A percentile compares a stretch with the other conserved stretches of the same genome.
phyloP scores from a whole-genome alignment of 495 filamentous ascomycete species.

The Cercophora samala region DNA sequence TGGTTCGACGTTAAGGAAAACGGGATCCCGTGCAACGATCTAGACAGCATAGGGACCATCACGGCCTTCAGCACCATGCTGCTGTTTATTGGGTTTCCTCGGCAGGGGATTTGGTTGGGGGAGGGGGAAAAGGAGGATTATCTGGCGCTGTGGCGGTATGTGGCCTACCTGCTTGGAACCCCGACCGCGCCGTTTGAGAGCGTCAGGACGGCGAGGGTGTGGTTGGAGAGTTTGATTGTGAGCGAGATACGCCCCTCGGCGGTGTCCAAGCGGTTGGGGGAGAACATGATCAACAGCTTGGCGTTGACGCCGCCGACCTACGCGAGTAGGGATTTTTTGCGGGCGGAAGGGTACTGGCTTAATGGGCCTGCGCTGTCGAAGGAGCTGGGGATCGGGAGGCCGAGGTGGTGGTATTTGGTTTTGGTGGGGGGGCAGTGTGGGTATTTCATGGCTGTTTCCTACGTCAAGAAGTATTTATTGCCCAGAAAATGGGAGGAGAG shows the following conservation, averaged over 20 bases:
- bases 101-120: slow-evolving; percentile 65
- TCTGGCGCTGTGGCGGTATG: slow-evolving; percentile 71
- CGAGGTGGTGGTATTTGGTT: slow-evolving; percentile 54
- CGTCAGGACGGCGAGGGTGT: slow-evolving; percentile 50
- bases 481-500: slow-evolving; percentile 50
- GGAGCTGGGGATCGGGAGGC: slow-evolving; percentile 55
- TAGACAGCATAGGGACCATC: slow-evolving; percentile 71
- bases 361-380: slow-evolving; percentile 63
- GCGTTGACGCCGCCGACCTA: slow-evolving; percentile 61
- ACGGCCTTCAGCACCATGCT: slow-evolving; percentile 62
- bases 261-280: slow-evolving; percentile 59
- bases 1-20: slow-evolving; percentile 19
- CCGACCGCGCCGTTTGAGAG: slow-evolving; percentile 57
- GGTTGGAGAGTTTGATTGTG: slow-evolving; percentile 63
- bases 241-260: slow-evolving; percentile 62
- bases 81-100: slow-evolving; percentile 65
- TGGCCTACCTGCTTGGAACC: slow-evolving; percentile 68
- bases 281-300: slow-evolving; percentile 69
- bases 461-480: slow-evolving; percentile 52
- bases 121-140: slow-evolving; percentile 65
- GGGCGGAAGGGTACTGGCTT: slow-evolving; percentile 64
- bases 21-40: slow-evolving; percentile 70
- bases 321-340: slow-evolving; percentile 59
- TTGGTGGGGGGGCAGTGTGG: slow-evolving; percentile 67
- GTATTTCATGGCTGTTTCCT: slow-evolving; percentile 56